Evolutionary conservation across 192 early-diverging fungal species (phyloP).

Genomic region (Backusella morwellensis): DNA sequence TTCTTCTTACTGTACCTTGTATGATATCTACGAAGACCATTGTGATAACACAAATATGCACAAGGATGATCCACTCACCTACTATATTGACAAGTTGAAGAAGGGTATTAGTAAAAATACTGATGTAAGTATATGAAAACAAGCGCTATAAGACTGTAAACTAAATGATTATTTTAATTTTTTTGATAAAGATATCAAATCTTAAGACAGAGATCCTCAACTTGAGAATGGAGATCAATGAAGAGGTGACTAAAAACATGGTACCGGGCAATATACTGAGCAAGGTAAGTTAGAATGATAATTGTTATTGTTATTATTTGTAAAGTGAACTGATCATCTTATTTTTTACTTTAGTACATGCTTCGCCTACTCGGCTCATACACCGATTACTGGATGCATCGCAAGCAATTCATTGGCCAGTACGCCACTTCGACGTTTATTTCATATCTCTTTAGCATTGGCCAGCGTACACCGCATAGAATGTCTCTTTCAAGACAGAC

Average conservation of each 20-base stretch:
- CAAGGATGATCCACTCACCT: slow-evolving; percentile 87
- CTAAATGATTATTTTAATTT: neutral
- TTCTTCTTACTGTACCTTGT: slow-evolving; percentile 81
- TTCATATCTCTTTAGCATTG: slow-evolving; percentile 87
- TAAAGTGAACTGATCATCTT: neutral
- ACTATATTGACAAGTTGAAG: slow-evolving; percentile 74
- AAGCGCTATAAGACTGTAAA: neutral
- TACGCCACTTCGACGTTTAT: slow-evolving; percentile 88
- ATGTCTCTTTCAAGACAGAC: slow-evolving; percentile 81
- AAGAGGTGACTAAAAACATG: slow-evolving; percentile 81
- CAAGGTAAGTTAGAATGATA: slow-evolving; percentile 50
- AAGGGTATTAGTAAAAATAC: slow-evolving; percentile 57
- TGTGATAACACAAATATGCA: slow-evolving; percentile 69
- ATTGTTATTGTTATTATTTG: neutral
- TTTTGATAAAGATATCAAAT: slow-evolving; percentile 22
- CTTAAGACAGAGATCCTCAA: slow-evolving; percentile 69
- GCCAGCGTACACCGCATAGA: slow-evolving; percentile 86
- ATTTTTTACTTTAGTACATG: slow-evolving; percentile 58
- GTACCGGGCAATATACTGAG: slow-evolving; percentile 85
- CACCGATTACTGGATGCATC: slow-evolving; percentile 90
- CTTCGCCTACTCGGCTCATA: slow-evolving; percentile 67
- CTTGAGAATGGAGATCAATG: slow-evolving; percentile 82
- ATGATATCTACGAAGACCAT: slow-evolving; percentile 92
- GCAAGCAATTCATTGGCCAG: slow-evolving; percentile 93
- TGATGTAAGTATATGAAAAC: slow-evolving; percentile 38